These are phyloP conservation scores for Saccharomycopsis selenospora DNA, from an alignment of 805 yeast genomes.

Conservation along the genomic window DNA sequence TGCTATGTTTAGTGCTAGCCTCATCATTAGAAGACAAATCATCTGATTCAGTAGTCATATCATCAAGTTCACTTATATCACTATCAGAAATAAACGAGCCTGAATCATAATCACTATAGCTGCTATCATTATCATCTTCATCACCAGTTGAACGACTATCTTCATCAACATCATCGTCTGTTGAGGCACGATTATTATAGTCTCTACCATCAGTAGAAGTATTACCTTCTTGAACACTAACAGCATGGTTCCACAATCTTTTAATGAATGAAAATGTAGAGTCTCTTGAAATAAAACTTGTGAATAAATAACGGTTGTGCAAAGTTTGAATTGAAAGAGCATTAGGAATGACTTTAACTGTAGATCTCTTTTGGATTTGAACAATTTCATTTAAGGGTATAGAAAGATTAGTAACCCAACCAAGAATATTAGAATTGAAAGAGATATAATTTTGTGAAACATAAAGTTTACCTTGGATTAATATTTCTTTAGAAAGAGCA, in stretches of 20 bases:
- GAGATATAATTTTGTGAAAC: conserved; percentile 48
- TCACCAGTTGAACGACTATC: conserved; percentile 6
- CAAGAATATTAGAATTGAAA: conserved; percentile 61
- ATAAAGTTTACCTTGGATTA: conserved; percentile 61
- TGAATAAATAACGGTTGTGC: conserved; percentile 56
- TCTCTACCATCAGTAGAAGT: background rate
- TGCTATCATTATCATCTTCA: conserved; percentile 10
- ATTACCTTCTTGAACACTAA: conserved; percentile 13
- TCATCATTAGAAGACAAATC: too few species aligned
- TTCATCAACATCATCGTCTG: background rate
- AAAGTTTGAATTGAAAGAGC: conserved; percentile 58
- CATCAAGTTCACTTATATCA: background rate
- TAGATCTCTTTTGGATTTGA: conserved; percentile 55
- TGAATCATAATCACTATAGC: conserved; percentile 8
- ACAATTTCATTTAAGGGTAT: conserved; percentile 57
- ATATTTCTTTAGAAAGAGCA: conserved; percentile 57
- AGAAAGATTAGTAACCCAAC: conserved; percentile 53
- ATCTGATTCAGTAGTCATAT: background rate
- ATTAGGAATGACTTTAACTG: conserved; percentile 64
- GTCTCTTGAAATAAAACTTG: conserved; percentile 59
- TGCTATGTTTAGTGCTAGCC: too few species aligned
- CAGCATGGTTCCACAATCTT: conserved; percentile 51
- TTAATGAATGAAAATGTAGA: conserved; percentile 41
- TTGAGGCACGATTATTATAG: background rate
- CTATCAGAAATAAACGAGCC: background rate